Evolutionary conservation across 495 filamentous ascomycete genomes (phyloP).

Genomic region (Penicillium samsonianum): DNA sequence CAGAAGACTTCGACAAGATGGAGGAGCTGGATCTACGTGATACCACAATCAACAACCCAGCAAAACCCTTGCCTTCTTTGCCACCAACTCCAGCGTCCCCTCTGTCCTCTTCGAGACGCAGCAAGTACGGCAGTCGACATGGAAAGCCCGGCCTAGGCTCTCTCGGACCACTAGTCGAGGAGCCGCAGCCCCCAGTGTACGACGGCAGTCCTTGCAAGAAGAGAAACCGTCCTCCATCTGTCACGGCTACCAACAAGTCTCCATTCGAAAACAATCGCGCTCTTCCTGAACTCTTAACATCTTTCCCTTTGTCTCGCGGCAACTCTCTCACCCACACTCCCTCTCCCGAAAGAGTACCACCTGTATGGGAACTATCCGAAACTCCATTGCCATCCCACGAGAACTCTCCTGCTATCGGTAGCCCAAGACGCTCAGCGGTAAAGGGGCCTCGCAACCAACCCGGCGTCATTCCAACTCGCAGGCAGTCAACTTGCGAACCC

Average conservation of each 20-base stretch:
- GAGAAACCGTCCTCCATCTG: constrained; percentile 22
- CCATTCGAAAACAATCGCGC: constrained; percentile 9
- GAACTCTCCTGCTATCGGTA: constrained; percentile 28
- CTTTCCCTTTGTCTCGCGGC: constrained; percentile 23
- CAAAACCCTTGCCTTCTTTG: constrained; percentile 11
- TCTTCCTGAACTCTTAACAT: constrained; percentile 34
- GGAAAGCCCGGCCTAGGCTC: constrained; percentile 27
- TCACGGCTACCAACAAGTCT: constrained; percentile 11
- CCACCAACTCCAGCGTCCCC: constrained; percentile 26
- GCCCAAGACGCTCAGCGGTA: constrained; percentile 39
- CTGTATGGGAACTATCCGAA: constrained; percentile 34
- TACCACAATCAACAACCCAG: constrained; percentile 21
- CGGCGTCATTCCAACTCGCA: constrained; percentile 18
- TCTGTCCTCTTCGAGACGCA: constrained; percentile 21
- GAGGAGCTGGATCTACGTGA: constrained; percentile 33
- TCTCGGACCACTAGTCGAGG: constrained; percentile 28
- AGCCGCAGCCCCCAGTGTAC: constrained; percentile 13
- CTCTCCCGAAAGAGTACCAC: constrained; percentile 34
- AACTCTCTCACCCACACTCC: constrained; percentile 35
- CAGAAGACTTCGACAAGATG: constrained; percentile 36
- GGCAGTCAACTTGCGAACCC: constrained; percentile 22
- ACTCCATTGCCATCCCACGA: constrained; percentile 29
- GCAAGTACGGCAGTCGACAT: constrained; percentile 27
- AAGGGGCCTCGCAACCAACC: constrained; percentile 46
- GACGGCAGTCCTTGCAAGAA: constrained; percentile 31